Evolutionary conservation across 305 asterid species (phyloP), one percentile per base, ranked within the genome.

Genomic region (Plantago coronopus): DNA sequence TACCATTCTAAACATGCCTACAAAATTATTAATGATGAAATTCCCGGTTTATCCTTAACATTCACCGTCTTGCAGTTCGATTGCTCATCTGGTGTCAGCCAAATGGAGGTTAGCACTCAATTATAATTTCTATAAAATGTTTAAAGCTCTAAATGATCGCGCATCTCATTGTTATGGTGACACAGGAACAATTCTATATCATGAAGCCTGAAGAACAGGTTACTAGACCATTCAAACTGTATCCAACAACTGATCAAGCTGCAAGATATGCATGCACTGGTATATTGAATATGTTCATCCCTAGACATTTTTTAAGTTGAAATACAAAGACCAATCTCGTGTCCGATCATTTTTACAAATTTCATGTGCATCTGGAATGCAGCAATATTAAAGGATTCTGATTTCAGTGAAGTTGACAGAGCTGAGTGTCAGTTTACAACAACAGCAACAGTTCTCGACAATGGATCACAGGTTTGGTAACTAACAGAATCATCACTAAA

Each of bases 381-480:
- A 89, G 97, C 99, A 69, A 85, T 93, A 73, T 72, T 93, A 44
- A 93, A 93, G 75, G 99, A 87, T 72, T 83, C 97, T 22, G 94
- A 83, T 67, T 91, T 86, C 65, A 73, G 72, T 65, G 99, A 87
- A 81, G 95, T 82, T 78, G 99, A 93, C 73, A 75, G 87, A 80
- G 96, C 97, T 42, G 95, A 91, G 75, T 91, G 98, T 62, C 96
- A 88, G 59, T 93, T 93, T 67, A 81, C 96, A 31, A 93, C 99
- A 55, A 86, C 91, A 59, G 87, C 99, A 50, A 93, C 99, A 17
- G 79, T 79, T 64, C 71, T 93, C 49, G 97, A 89, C 23, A 87
- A 93, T 49, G 97, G 97, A 78, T 79, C 99, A 61, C 99, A 93
- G 97, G 98, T 93, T 66, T 68, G 77, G 48, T 66, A 27, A 50